Base-by-base conservation (phyloP, 192 early-diverging fungal species). In the Entomortierella chlamydospora region DNA sequence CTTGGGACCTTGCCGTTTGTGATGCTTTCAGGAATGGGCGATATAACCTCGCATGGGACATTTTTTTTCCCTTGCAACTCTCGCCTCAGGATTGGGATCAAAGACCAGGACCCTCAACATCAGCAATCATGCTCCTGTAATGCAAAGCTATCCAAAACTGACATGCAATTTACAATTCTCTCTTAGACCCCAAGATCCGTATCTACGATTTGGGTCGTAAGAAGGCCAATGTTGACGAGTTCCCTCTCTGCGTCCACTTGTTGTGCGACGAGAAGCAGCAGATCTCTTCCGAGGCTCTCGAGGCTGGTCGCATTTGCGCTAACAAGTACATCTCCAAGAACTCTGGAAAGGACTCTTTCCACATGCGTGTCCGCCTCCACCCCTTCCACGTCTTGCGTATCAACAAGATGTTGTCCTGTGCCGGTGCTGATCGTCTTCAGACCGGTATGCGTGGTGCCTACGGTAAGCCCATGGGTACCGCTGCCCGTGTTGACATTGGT, bases 351-450 rank as follows among this genome's bases (percentile, higher is more conserved):
- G 98, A 98, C 81, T 95, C 96, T 45, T 99, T 98, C 96, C 98
- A 99, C 87, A 88, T 99, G 93, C 92, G 98, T 72, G 90, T 99
- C 69, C 93, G 98, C 78, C 95, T 99, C 66, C 98, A 98, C 85
- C 98, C 97, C 28, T 98, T 94, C 94, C 98, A 99, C 86, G 98
- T 99, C 29, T 86, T 95, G 72, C 95, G 98, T 69, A 99, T 99
- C 93, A 98, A 99, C 93, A 99, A 99, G 90, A 99, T 99, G 98
- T 90, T 98, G 86, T 97, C 96, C 64, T 99, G 97, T 85, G 98
- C 98, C 70, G 98, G 98, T 88, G 97, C 98, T 72, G 97, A 98
- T 97, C 89, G 89, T 88, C 91, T 99, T 69, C 98, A 99, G 88
- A 93, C 92, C 76, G 98, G 97, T 90, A 99, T 99, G 97, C 94